Conservation (phyloP, 2,329 filamentous ascomycete species). For the Bipolaris sorokiniana region DNA sequence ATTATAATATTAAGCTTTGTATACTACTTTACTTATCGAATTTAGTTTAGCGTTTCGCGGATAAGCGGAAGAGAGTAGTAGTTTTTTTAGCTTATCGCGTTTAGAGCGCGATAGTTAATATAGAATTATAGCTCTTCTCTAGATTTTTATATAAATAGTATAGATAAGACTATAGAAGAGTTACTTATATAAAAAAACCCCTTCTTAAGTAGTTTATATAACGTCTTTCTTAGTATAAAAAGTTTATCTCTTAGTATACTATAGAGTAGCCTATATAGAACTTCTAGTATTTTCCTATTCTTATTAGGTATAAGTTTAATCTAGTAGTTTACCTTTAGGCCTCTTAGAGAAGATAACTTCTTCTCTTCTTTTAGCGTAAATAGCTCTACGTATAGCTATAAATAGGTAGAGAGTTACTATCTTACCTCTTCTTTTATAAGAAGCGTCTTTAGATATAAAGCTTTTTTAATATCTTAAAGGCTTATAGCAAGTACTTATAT, state of each 20-base stretch:
- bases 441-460: not conserved
- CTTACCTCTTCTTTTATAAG: not conserved
- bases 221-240: not conserved
- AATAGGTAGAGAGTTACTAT: not conserved
- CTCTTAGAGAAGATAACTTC: not conserved
- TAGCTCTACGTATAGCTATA: not conserved
- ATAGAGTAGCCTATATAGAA: not conserved
- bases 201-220: not conserved
- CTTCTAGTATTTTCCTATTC: not conserved
- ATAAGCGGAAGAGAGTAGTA: not conserved
- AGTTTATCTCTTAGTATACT: not conserved
- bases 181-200: not conserved
- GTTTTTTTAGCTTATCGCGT: not conserved
- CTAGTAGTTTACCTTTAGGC: not conserved
- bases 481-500: not conserved
- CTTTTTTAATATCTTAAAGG: not conserved
- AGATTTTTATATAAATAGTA: slow-evolving; percentile 4
- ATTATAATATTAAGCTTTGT: slow-evolving; percentile 5
- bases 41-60: not conserved
- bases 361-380: not conserved
- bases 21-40: slow-evolving; percentile 1
- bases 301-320: not conserved
- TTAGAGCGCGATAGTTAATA: not conserved
- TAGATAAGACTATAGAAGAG: not conserved
- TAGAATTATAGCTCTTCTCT: not conserved